A percentile compares a stretch with the other conserved stretches of the same genome.
phyloP scores from a whole-genome alignment of 2,329 filamentous ascomycete genomes.

The Penicillium glabrum region DNA sequence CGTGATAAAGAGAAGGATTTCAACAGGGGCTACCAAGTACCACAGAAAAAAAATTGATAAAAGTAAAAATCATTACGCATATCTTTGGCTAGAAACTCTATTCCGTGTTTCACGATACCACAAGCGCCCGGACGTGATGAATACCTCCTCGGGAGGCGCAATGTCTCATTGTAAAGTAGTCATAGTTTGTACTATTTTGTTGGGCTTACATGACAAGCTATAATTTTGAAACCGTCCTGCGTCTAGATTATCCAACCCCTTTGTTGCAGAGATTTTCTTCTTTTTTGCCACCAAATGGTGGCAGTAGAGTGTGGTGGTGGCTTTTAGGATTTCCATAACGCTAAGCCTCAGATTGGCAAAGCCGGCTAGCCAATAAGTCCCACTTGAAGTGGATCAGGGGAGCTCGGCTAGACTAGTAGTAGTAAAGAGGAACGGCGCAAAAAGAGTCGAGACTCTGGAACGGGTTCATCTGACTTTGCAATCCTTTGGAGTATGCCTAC shows the following conservation, averaged over 20 bases:
- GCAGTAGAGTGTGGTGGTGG: conserved; percentile 1
- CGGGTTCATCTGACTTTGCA: conserved; percentile 10
- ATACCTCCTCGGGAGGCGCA: conserved; percentile 5
- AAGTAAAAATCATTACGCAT: neutral
- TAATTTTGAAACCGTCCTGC: neutral
- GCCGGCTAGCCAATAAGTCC: neutral
- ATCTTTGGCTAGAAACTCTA: conserved; percentile 2
- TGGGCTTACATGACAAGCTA: neutral
- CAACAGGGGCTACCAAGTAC: neutral
- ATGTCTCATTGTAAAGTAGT: conserved; percentile 7
- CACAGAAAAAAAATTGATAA: neutral
- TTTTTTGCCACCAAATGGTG: neutral
- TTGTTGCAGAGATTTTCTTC: neutral
- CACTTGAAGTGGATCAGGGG: neutral
- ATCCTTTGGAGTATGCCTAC: neutral
- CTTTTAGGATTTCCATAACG: neutral
- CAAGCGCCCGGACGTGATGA: conserved; percentile 9
- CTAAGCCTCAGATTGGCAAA: conserved; percentile 8
- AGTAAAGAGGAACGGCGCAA: neutral
- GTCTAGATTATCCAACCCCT: neutral
- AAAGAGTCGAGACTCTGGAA: conserved; percentile 12
- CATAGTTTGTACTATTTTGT: neutral
- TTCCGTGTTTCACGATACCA: conserved; percentile 16
- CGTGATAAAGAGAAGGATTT: neutral
- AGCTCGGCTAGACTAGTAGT: neutral